Conservation (phyloP, 2,329 filamentous ascomycete genomes). For the Capronia epimyces region DNA sequence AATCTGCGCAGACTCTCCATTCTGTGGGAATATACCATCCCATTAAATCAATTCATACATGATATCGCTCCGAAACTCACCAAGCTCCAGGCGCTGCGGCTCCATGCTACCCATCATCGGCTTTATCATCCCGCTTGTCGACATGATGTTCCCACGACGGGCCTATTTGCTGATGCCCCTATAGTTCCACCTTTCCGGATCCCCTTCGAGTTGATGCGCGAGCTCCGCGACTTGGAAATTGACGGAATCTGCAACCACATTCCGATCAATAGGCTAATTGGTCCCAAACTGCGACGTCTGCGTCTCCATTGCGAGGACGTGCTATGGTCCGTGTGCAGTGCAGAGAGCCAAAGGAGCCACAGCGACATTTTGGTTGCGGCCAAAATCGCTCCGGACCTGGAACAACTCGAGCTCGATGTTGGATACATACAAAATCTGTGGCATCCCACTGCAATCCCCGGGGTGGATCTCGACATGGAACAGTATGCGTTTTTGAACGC, state of each 20-base stretch:
- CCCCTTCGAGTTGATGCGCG: conserved; percentile 13
- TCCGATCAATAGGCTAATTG: conserved; percentile 21
- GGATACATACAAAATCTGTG: conserved; percentile 27
- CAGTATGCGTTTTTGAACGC: conserved; percentile 26
- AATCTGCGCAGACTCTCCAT: conserved; percentile 14
- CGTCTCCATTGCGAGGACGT: conserved; percentile 19
- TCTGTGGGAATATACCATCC: conserved; percentile 8
- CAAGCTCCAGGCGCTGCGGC: conserved; percentile 17
- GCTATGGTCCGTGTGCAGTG: conserved; percentile 11
- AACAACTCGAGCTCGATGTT: conserved; percentile 26
- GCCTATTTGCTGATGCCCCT: conserved; percentile 6
- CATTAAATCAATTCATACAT: conserved; percentile 14
- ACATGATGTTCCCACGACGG: conserved; percentile 5
- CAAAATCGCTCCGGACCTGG: conserved; percentile 21
- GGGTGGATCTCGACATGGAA: conserved; percentile 28
- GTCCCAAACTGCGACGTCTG: conserved; percentile 13
- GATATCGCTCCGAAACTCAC: conserved; percentile 9
- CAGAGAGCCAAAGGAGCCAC: conserved; percentile 19
- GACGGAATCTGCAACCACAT: conserved; percentile 27
- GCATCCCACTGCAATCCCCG: conserved; percentile 28
- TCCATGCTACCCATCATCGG: conserved; percentile 11
- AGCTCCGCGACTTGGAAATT: conserved; percentile 24
- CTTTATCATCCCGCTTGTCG: conserved; percentile 13
- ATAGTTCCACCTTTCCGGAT: conserved; percentile 11
- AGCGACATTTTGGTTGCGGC: conserved; percentile 20